Conservation (phyloP, 192 early-diverging fungal species). For the Anaeromyces robustus region DNA sequence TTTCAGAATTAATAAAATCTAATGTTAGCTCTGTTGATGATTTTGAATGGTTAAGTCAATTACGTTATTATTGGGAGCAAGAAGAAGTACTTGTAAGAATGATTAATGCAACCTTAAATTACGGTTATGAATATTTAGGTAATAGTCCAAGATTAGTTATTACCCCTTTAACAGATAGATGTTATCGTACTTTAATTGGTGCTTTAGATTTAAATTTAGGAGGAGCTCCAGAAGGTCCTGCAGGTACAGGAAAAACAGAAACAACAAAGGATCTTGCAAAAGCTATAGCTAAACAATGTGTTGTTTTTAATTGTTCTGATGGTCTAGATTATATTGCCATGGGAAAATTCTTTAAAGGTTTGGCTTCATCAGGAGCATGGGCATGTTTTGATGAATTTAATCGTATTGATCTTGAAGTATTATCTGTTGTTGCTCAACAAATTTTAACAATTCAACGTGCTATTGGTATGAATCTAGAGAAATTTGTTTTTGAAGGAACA, state of each 20-base stretch:
- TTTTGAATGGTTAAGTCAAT: conserved; percentile 41
- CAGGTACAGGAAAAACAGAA: conserved; percentile 35
- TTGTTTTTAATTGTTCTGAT: conserved; percentile 52
- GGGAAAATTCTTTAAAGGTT: conserved; percentile 50
- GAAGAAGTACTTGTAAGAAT: conserved; percentile 36
- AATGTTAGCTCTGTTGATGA: conserved; percentile 25
- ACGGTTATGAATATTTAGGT: conserved; percentile 32
- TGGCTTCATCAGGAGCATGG: conserved; percentile 43
- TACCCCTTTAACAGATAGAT: conserved; percentile 44
- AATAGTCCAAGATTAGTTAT: conserved; percentile 36
- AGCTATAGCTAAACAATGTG: conserved; percentile 50
- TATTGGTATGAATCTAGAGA: conserved; percentile 25
- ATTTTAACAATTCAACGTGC: conserved; percentile 47
- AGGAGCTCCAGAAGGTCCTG: conserved; percentile 48
- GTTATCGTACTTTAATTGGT: conserved; percentile 44
- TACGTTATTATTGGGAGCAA: conserved; percentile 47
- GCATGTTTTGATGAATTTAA: conserved; percentile 55
- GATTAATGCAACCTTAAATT: conserved; percentile 43
- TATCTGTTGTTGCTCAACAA: conserved; percentile 49
- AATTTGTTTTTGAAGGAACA: conserved; percentile 50
- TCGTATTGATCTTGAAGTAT: conserved; percentile 41
- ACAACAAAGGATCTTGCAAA: conserved; percentile 48
- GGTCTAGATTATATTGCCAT: conserved; percentile 50
- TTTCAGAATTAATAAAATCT: conserved; percentile 16
- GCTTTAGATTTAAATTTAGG: conserved; percentile 45